A percentile compares a stretch with the other conserved stretches of the same genome.
phyloP scores from a whole-genome alignment of 2,329 filamentous ascomycete species.

The Mycosphaerella sp. region DNA sequence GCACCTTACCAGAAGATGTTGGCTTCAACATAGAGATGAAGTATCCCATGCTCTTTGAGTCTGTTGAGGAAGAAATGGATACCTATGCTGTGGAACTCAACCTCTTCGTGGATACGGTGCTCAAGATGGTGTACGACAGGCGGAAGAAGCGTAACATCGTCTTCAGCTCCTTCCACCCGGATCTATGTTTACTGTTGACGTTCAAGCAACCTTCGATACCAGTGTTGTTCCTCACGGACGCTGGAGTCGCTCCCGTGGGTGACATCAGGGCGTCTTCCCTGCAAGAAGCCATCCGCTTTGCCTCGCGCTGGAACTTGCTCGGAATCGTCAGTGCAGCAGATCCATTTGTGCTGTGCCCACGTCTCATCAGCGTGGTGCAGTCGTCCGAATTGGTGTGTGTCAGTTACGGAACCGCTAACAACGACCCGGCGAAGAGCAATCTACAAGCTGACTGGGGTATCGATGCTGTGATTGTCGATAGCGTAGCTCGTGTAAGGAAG shows the following conservation, averaged over 20 bases:
- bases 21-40: conserved; percentile 99
- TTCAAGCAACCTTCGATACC: conserved; percentile 98
- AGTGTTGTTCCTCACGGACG: conserved; percentile 88
- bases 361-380: conserved; percentile 87
- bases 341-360: conserved; percentile 80
- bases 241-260: conserved; percentile 71
- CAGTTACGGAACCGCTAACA: conserved; percentile 87
- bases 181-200: conserved; percentile 86
- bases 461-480: conserved; percentile 96
- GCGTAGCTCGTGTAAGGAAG: conserved; percentile 84
- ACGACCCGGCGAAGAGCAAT: conserved; percentile 78
- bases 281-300: conserved; percentile 93
- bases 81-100: conserved; percentile 93
- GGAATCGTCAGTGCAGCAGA: conserved; percentile 87
- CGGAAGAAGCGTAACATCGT: conserved; percentile 82
- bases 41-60: conserved; percentile 96
- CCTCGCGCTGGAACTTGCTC: conserved; percentile 86
- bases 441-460: conserved; percentile 91
- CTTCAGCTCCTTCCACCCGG: conserved; percentile 95
- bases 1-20: conserved; percentile 70
- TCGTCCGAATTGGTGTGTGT: conserved; percentile 91
- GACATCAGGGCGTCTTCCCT: conserved; percentile 86
- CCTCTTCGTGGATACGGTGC: conserved; percentile 89
- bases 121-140: conserved; percentile 83
- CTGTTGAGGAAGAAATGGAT: conserved; percentile 93